A percentile compares a stretch with the other conserved stretches of the same genome.
Conservation (phyloP, 805 yeast genomes). For the Ogataea allantospora region DNA sequence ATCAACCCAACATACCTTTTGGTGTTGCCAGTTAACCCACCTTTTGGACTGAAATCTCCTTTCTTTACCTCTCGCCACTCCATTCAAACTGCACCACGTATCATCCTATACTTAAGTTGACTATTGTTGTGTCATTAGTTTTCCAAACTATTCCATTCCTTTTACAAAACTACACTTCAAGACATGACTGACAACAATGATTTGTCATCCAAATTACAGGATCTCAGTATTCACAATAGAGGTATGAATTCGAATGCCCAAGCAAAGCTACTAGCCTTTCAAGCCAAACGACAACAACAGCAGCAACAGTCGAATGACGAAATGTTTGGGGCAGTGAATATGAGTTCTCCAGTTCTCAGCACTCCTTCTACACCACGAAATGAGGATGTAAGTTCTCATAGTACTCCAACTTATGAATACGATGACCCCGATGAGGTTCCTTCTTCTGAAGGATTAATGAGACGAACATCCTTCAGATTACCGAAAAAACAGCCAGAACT, state of each 20-base stretch:
- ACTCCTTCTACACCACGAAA: constrained; percentile 25
- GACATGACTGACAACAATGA: constrained; percentile 15
- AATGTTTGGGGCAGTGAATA: constrained; percentile 2
- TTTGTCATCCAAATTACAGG: constrained; percentile 19
- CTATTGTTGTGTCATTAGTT: too few relatives aligned
- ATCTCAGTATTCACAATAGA: constrained; percentile 29
- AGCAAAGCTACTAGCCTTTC: constrained; percentile 84
- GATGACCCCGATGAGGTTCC: constrained; percentile 10
- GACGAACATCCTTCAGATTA: constrained; percentile 28
- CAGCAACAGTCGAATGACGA: constrained; percentile 16
- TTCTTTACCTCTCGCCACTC: constrained; percentile 4
- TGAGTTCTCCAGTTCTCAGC: constrained; percentile 10
- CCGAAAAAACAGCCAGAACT: constrained; percentile 19
- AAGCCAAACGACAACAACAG: constrained; percentile 64
- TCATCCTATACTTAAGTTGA: background rate
- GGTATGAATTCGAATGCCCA: constrained; percentile 72
- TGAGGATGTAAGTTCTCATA: constrained; percentile 16
- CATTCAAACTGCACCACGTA: background rate
- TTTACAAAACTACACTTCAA: constrained; percentile 1
- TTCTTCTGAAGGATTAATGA: constrained; percentile 14
- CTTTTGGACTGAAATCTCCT: background rate
- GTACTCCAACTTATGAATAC: constrained; percentile 18
- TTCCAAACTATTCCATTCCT: constrained; percentile 1
- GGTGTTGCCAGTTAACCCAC: too few relatives aligned
- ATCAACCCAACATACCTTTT: too few relatives aligned